Percentiles rank a stretch among this genome's conserved stretches.
Conservation (phyloP, 306 rosid species). For the Glycine soja region DNA sequence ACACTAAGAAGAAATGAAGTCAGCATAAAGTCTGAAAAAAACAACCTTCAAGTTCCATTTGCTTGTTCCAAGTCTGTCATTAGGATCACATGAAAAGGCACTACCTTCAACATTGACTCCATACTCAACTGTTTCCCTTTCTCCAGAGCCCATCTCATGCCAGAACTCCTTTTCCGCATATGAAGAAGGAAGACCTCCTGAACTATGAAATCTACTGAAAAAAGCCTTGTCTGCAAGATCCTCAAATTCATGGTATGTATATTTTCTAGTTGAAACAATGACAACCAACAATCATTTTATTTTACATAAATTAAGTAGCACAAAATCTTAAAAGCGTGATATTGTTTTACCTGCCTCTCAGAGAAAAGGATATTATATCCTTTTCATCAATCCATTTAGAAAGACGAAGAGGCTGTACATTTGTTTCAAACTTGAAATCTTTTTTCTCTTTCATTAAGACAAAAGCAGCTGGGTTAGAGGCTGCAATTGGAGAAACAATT, state of each 20-base stretch:
- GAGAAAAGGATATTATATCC: background rate
- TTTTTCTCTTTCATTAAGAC: background rate
- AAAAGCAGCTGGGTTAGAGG: constrained; percentile 42
- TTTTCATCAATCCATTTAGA: background rate
- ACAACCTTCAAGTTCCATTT: constrained; percentile 57
- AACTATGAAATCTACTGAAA: constrained; percentile 21
- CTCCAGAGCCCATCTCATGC: constrained; percentile 49
- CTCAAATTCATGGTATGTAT: no score
- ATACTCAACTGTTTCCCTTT: constrained; percentile 48
- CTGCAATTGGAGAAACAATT: constrained; percentile 54
- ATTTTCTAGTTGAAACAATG: no score
- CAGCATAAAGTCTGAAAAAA: background rate
- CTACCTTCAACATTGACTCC: constrained; percentile 59
- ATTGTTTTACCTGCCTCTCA: no score
- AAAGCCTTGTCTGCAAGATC: no score
- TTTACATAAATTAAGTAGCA: no score
- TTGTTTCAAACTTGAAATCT: no score
- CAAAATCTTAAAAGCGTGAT: no score
- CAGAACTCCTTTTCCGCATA: constrained; percentile 53
- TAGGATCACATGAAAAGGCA: constrained; percentile 56
- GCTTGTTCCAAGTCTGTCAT: constrained; percentile 53
- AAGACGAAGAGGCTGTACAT: no score
- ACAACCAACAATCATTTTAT: no score
- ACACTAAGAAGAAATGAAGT: background rate
- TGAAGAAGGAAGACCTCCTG: constrained; percentile 39